These are phyloP conservation scores for Metarhizium sp. DNA, from an alignment of 2,329 filamentous ascomycete species.

Conservation along the genomic window DNA sequence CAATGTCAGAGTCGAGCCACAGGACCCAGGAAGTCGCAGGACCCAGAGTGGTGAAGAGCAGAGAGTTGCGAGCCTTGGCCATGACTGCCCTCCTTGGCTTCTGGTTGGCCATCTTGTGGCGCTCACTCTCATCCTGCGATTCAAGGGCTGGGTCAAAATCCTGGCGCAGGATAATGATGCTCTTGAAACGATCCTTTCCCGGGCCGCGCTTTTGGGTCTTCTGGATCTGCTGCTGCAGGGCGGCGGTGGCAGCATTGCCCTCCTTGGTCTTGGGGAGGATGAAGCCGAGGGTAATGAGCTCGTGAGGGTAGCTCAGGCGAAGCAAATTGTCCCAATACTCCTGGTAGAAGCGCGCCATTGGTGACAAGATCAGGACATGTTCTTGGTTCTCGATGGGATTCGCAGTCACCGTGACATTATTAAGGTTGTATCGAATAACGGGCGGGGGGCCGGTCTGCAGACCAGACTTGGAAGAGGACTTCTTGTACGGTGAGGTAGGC, in stretches of 20 bases:
- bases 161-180: slow-evolving; percentile 88
- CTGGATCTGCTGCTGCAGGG: slow-evolving; percentile 74
- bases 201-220: slow-evolving; percentile 72
- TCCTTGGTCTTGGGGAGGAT: slow-evolving; percentile 92
- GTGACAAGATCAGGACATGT: slow-evolving; percentile 83
- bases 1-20: slow-evolving; percentile 87
- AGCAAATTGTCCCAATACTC: slow-evolving; percentile 93
- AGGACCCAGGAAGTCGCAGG: slow-evolving; percentile 91
- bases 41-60: slow-evolving; percentile 90
- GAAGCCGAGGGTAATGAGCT: slow-evolving; percentile 89
- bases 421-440: slow-evolving; percentile 88
- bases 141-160: slow-evolving; percentile 77
- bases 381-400: slow-evolving; percentile 73
- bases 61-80: slow-evolving; percentile 86
- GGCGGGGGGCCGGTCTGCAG: slow-evolving; percentile 53
- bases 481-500: slow-evolving; percentile 34
- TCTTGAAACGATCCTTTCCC: slow-evolving; percentile 76
- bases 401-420: slow-evolving; percentile 78
- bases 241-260: slow-evolving; percentile 75
- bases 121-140: slow-evolving; percentile 78
- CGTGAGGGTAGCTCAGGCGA: slow-evolving; percentile 78
- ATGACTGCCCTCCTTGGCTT: slow-evolving; percentile 80
- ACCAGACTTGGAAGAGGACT: slow-evolving; percentile 24
- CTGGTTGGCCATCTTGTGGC: slow-evolving; percentile 87
- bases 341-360: slow-evolving; percentile 86